Evolutionary conservation across 306 rosid species (phyloP).

Genomic region (Morella rubra): DNA sequence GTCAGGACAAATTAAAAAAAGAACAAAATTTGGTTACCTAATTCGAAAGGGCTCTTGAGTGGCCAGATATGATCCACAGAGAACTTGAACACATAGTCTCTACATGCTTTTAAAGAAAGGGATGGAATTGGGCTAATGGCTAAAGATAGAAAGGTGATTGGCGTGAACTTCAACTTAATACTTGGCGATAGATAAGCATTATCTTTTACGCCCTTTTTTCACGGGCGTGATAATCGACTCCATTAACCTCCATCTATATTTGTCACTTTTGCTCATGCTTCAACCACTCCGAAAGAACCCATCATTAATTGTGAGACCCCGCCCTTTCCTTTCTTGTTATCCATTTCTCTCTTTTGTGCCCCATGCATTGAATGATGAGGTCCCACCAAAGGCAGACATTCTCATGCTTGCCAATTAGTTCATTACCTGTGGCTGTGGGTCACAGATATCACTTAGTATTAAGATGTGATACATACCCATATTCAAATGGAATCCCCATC

Average conservation of each 20-base stretch:
- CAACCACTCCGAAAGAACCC: slow-evolving; percentile 33
- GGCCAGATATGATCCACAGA: background rate
- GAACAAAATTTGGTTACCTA: slow-evolving; percentile 1
- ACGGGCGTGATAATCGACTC: slow-evolving; percentile 43
- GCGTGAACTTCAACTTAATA: slow-evolving; percentile 5
- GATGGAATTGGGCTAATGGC: background rate
- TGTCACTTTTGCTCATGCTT: slow-evolving; percentile 40
- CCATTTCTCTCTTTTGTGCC: slow-evolving; percentile 2
- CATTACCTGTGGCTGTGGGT: slow-evolving; percentile 25
- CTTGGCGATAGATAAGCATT: slow-evolving; percentile 14
- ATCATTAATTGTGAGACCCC: slow-evolving; percentile 13
- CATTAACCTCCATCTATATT: slow-evolving; percentile 41
- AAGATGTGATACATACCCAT: background rate
- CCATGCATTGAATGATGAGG: slow-evolving; percentile 37
- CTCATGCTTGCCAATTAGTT: slow-evolving; percentile 31
- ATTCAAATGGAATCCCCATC: no score
- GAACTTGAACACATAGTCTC: background rate
- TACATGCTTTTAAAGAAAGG: slow-evolving; percentile 1
- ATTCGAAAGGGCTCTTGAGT: slow-evolving; percentile 20
- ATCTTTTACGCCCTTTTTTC: slow-evolving; percentile 26
- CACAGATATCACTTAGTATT: slow-evolving; percentile 15
- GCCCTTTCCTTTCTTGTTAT: slow-evolving; percentile 22
- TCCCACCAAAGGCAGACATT: slow-evolving; percentile 38
- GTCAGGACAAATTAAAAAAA: background rate
- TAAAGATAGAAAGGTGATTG: slow-evolving; percentile 16